These are phyloP conservation scores for Postia placenta DNA, from an alignment of 768 basidiomycete genomes.

Conservation along the genomic window DNA sequence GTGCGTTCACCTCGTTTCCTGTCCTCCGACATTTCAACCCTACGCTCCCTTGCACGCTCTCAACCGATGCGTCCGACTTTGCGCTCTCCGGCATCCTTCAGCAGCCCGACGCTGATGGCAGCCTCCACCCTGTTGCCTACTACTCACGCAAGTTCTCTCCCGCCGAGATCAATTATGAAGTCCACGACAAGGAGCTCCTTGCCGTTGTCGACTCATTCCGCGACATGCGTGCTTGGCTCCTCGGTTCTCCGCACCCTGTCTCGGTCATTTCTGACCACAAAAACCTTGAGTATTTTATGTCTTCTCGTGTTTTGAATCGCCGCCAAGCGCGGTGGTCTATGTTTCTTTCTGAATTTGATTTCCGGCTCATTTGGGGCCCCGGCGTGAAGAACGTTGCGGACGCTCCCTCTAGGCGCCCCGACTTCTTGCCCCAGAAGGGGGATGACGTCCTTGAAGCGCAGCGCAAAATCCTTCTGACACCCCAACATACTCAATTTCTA, in stretches of 20 bases:
- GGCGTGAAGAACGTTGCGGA: conserved; percentile 19
- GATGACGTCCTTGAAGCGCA: conserved; percentile 10
- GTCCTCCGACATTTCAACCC: conserved; percentile 18
- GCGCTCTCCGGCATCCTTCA: conserved; percentile 15
- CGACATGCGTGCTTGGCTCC: conserved; percentile 20
- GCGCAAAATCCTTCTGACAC: conserved; percentile 8
- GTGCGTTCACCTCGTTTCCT: conserved; percentile 14
- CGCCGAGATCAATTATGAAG: conserved; percentile 41
- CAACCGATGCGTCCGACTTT: conserved; percentile 20
- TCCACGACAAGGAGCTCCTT: conserved; percentile 46
- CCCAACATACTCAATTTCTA: conserved; percentile 5
- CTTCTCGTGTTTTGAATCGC: conserved; percentile 23
- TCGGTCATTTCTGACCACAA: conserved; percentile 29
- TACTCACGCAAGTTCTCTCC: conserved; percentile 21
- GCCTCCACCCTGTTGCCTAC: conserved; percentile 27
- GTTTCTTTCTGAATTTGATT: conserved; percentile 27
- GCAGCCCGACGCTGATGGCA: conserved; percentile 9
- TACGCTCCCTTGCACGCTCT: conserved; percentile 7
- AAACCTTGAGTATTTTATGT: conserved; percentile 32
- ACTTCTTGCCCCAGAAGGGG: conserved; percentile 20
- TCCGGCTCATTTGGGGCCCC: conserved; percentile 25
- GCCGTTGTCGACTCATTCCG: conserved; percentile 33
- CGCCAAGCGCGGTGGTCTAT: conserved; percentile 32
- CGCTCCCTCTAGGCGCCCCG: conserved; percentile 18
- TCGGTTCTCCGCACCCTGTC: conserved; percentile 11